phyloP scores from a whole-genome alignment of 2,329 filamentous ascomycete species.

The Hypoxylon sp. region DNA sequence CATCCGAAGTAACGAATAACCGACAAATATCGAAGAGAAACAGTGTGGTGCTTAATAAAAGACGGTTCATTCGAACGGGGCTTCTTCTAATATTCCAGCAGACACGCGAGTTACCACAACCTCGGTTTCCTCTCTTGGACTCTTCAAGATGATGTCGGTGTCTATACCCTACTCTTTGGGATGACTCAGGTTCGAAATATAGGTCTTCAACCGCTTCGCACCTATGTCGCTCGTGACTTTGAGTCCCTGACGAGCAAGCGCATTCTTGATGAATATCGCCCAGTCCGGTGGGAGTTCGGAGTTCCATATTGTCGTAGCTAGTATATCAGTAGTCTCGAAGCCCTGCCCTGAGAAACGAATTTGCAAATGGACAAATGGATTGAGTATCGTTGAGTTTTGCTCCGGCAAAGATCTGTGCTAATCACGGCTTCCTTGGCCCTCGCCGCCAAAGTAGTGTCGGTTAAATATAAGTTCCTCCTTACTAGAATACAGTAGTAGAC shows the following conservation, averaged over 20 bases:
- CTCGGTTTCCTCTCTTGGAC: background rate
- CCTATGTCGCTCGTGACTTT: background rate
- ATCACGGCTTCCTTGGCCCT: too few species aligned
- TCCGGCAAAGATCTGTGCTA: background rate
- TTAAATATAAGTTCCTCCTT: too few species aligned
- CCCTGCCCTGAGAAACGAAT: background rate
- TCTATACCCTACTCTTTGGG: background rate
- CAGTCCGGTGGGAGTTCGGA: too few species aligned
- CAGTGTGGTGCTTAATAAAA: background rate
- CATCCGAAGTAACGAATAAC: background rate
- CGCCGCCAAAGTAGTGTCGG: too few species aligned
- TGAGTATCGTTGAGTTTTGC: background rate
- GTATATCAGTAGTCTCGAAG: background rate
- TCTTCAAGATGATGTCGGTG: background rate
- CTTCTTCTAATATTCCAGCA: background rate
- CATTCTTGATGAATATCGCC: background rate
- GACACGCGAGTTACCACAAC: background rate
- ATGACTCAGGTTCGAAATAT: background rate
- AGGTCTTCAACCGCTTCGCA: background rate
- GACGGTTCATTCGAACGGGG: conserved; percentile 3
- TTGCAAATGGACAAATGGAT: background rate
- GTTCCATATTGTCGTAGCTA: too few species aligned
- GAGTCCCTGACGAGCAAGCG: background rate
- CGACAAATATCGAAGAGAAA: background rate
- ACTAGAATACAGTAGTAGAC: too few species aligned